phyloP scores from a whole-genome alignment of 148 eudicot species.

The Vaccinium myrtillus region DNA sequence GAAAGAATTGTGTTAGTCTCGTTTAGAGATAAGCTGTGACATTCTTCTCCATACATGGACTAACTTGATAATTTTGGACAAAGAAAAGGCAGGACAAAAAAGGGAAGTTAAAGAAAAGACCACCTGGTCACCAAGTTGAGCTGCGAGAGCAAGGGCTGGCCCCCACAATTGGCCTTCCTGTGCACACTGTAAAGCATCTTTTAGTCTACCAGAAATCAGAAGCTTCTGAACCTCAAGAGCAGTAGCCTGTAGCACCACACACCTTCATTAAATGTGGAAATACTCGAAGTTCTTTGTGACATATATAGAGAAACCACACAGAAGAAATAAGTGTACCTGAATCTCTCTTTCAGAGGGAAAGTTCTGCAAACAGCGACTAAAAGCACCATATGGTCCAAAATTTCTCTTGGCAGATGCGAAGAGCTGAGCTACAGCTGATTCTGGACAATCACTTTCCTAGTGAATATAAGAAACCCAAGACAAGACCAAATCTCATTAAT shows the following conservation, averaged over 20 bases:
- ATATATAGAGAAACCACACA: neutral
- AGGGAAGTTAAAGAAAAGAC: neutral
- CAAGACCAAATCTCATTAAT: neutral
- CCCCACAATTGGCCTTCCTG: slow-evolving; percentile 82
- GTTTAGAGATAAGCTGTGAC: neutral
- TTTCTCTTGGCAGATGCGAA: slow-evolving; percentile 56
- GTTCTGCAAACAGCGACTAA: slow-evolving; percentile 54
- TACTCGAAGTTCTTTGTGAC: neutral
- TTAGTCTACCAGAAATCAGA: slow-evolving; percentile 70
- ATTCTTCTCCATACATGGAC: neutral
- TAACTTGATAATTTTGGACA: neutral
- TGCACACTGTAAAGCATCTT: slow-evolving; percentile 74
- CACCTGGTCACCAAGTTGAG: slow-evolving; percentile 78
- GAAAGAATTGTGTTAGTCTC: neutral
- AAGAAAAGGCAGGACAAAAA: neutral
- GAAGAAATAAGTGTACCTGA: slow-evolving; percentile 32
- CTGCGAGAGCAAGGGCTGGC: slow-evolving; percentile 71
- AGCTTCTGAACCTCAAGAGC: slow-evolving; percentile 71
- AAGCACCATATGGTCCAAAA: slow-evolving; percentile 34
- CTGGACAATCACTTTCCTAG: slow-evolving; percentile 69
- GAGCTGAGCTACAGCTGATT: slow-evolving; percentile 63
- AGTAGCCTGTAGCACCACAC: slow-evolving; percentile 46
- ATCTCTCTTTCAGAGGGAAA: slow-evolving; percentile 61
- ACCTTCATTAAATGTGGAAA: slow-evolving; percentile 2
- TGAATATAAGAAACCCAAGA: slow-evolving; percentile 6